Evolutionary conservation across 129 eudicot genomes (phyloP).

Genomic region (Flaveria brownii): DNA sequence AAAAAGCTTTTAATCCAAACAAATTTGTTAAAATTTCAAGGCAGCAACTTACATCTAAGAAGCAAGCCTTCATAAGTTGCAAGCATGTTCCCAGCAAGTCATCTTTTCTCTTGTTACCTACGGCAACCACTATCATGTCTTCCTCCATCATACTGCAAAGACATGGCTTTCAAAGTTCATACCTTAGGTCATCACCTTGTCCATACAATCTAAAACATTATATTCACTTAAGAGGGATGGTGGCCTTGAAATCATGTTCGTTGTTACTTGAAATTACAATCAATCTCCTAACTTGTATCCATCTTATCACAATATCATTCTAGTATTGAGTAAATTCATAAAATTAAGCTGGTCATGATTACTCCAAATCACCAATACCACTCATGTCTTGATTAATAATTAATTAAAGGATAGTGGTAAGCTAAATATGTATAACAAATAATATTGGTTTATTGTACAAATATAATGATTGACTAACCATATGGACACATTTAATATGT

Average conservation of each 20-base stretch:
- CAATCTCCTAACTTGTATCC: too few species aligned
- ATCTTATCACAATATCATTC: too few species aligned
- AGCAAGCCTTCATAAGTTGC: slow-evolving; percentile 84
- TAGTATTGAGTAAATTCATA: too few species aligned
- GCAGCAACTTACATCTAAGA: slow-evolving; percentile 63
- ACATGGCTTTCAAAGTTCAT: slow-evolving; percentile 92
- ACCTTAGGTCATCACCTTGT: slow-evolving; percentile 70
- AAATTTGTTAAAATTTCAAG: slow-evolving; percentile 10
- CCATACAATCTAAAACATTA: slow-evolving; percentile 87
- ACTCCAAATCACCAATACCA: not conserved
- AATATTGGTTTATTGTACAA: not conserved
- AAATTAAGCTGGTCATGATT: too few species aligned
- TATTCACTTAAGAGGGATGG: slow-evolving; percentile 98
- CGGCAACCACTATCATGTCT: slow-evolving; percentile 92
- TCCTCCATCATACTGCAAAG: slow-evolving; percentile 84
- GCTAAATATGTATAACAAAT: slow-evolving; percentile 6
- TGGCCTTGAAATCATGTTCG: slow-evolving; percentile 61
- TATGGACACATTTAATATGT: not conserved
- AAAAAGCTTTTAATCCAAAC: slow-evolving; percentile 1
- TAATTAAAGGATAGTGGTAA: slow-evolving; percentile 4
- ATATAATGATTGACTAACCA: slow-evolving; percentile 14
- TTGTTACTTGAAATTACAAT: too few species aligned
- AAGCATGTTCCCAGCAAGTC: slow-evolving; percentile 76
- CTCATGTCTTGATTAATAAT: slow-evolving; percentile 8
- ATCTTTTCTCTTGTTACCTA: slow-evolving; percentile 69